Evolutionary conservation across 75 land plant genomes (phyloP), one percentile per base, ranked within the genome.

Genomic region (Pinus tabuliformis): DNA sequence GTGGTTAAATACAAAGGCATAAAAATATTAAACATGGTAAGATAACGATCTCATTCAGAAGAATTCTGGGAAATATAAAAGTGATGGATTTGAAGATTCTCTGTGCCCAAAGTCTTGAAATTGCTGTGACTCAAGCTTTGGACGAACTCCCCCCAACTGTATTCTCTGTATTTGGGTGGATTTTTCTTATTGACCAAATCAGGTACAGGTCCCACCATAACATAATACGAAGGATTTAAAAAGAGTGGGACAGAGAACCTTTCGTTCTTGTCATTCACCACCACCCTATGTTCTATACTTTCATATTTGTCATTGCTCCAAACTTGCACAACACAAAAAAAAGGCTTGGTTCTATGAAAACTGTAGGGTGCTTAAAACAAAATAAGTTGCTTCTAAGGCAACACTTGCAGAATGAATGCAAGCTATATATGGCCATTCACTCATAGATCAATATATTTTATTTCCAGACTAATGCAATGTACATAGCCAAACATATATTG

Each of bases 221-320:
- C 78, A 73, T 76, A 74, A 58, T 86, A 77, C 3, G 89, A 60
- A 6, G 96, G 96, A 66, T 82, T 84, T 76, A 93, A 82, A 72
- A 93, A 93, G 82, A 87, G 79, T 13, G 96, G 92, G 70, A 91
- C 73, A 21, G 94, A 91, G 59, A 83, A 84, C 60, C 96, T 82
- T 7, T 87, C 91, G 75, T 61, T 87, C 82, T 80, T 85, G 8
- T 86, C 75, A 70, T 93, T 93, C 76, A 93, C 94, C 66, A 77
- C 83, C 45, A 89, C 96, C 58, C 90, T 89, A 79, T 93, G 96
- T 84, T 93, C 96, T 15, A 91, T 86, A 58, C 96, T 93, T 74
- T 83, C 82, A 62, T 89, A 93, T 71, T 56, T 87, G 77, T 86
- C 94, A 58, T 93, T 93, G 88, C 94, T 91, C 91, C 91, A 93